These are phyloP conservation scores for Phytophthora capsici DNA, from an alignment of 352 stramenopile genomes.

Conservation along the genomic window DNA sequence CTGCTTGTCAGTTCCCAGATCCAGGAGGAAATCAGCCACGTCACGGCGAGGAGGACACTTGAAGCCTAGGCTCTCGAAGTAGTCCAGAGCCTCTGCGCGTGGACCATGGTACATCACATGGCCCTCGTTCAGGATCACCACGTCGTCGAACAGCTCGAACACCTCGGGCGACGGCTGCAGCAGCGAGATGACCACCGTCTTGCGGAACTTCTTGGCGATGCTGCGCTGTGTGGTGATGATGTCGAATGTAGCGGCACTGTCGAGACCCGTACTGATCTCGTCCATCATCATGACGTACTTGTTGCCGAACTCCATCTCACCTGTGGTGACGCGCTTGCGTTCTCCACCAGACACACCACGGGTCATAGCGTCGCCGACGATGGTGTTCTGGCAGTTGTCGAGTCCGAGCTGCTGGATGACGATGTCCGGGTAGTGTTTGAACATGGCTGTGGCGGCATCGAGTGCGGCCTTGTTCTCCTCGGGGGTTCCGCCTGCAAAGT, in stretches of 20 bases:
- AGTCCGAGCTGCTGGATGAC: slow-evolving; percentile 61
- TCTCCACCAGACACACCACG: slow-evolving; percentile 79
- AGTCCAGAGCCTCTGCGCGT: slow-evolving; percentile 59
- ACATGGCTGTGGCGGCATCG: slow-evolving; percentile 32
- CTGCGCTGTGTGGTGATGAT: slow-evolving; percentile 61
- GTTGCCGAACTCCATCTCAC: slow-evolving; percentile 86
- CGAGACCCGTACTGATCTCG: slow-evolving; percentile 70
- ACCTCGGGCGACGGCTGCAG: slow-evolving; percentile 93
- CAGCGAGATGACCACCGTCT: slow-evolving; percentile 78
- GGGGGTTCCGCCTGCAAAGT: slow-evolving; percentile 21
- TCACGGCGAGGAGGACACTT: slow-evolving; percentile 69
- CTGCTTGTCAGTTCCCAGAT: slow-evolving; percentile 54
- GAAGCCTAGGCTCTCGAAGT: slow-evolving; percentile 86
- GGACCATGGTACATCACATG: slow-evolving; percentile 89
- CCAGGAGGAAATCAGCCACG: slow-evolving; percentile 91
- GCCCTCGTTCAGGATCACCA: slow-evolving; percentile 92
- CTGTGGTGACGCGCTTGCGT: slow-evolving; percentile 76
- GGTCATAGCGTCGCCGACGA: slow-evolving; percentile 68
- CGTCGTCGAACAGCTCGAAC: slow-evolving; percentile 93
- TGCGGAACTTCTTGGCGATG: slow-evolving; percentile 54
- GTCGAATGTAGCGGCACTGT: slow-evolving; percentile 71
- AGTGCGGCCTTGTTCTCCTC: slow-evolving; percentile 45
- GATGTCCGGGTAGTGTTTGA: slow-evolving; percentile 45
- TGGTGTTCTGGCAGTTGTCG: slow-evolving; percentile 61
- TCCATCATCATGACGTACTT: slow-evolving; percentile 89